Evolutionary conservation across 73 alveolate genomes (phyloP).

Genomic region (Paramecium caudatum): DNA sequence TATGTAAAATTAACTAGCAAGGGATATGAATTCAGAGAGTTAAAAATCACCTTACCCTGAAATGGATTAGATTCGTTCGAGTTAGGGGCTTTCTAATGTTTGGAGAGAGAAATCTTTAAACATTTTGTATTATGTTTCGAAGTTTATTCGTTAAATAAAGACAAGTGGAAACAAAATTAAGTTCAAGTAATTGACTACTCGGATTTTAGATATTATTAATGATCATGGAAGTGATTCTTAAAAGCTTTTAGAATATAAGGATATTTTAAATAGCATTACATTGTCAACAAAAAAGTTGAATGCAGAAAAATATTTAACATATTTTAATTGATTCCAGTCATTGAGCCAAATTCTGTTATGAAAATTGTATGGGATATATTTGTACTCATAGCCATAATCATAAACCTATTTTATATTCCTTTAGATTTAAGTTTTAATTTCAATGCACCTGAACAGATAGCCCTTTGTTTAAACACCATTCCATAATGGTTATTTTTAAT

Average conservation of each 20-base stretch:
- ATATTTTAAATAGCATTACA: background rate
- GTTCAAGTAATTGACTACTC: constrained; percentile 1
- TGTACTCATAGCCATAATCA: background rate
- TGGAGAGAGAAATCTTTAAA: constrained; percentile 52
- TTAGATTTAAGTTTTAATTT: constrained; percentile 39
- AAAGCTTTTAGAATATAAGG: constrained; percentile 6
- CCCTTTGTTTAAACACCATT: background rate
- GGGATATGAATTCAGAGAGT: background rate
- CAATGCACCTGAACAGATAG: background rate
- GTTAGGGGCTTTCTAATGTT: constrained; percentile 9
- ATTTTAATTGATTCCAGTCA: constrained; percentile 12
- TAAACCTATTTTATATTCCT: constrained; percentile 30
- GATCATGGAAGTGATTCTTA: constrained; percentile 60
- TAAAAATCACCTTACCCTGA: constrained; percentile 9
- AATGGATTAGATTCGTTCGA: background rate
- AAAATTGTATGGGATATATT: constrained; percentile 56
- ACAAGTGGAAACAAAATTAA: constrained; percentile 48
- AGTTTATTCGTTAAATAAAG: constrained; percentile 18
- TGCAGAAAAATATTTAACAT: background rate
- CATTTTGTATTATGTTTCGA: constrained; percentile 54
- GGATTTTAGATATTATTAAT: constrained; percentile 38
- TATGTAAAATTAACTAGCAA: background rate
- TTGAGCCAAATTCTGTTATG: constrained; percentile 27
- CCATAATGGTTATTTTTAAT: constrained; percentile 15
- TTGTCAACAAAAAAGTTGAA: background rate